A percentile compares a stretch with the other conserved stretches of the same genome.
Evolutionary conservation across 2,329 filamentous ascomycete genomes (phyloP).

Genomic region (Sporothrix luriei): DNA sequence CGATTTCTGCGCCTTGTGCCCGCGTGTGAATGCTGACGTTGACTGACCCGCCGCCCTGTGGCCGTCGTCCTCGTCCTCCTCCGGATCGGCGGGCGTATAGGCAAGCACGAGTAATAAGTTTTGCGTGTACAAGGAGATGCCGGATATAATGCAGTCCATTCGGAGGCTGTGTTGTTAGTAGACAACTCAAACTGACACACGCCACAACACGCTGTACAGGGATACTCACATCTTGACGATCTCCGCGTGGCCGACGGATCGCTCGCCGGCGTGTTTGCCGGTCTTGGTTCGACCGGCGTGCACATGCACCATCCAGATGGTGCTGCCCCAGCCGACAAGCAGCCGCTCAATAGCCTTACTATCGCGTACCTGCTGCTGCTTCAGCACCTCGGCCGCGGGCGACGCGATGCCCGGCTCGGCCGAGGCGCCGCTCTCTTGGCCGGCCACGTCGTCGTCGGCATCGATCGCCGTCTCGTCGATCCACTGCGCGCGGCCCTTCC

Average conservation of each 20-base stretch:
- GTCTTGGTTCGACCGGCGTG: conserved; percentile 71
- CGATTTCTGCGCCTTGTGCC: conserved; percentile 50
- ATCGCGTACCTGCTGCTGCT: conserved; percentile 52
- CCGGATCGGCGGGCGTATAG: conserved; percentile 75
- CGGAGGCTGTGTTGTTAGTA: conserved; percentile 63
- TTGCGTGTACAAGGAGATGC: conserved; percentile 93
- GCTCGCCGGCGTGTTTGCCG: conserved; percentile 69
- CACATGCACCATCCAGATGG: conserved; percentile 93
- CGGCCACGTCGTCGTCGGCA: conserved; percentile 61
- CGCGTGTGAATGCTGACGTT: conserved; percentile 39
- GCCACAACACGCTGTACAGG: no score
- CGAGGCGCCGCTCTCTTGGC: conserved; percentile 38
- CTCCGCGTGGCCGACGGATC: conserved; percentile 76
- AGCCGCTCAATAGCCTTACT: conserved; percentile 70
- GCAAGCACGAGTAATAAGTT: conserved; percentile 88
- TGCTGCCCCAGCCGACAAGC: conserved; percentile 92
- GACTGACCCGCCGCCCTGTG: conserved; percentile 47
- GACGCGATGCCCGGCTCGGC: conserved; percentile 39
- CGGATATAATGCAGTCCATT: conserved; percentile 97
- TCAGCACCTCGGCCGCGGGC: conserved; percentile 52
- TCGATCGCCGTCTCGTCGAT: conserved; percentile 83
- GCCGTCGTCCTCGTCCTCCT: conserved; percentile 58
- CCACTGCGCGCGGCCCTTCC: conserved; percentile 93
- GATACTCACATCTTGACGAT: conserved; percentile 79
- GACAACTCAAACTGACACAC: background rate